Percentiles rank a stretch among this genome's conserved stretches.
phyloP scores from a whole-genome alignment of 2,329 filamentous ascomycete genomes.

The Lecanicillium sp. region DNA sequence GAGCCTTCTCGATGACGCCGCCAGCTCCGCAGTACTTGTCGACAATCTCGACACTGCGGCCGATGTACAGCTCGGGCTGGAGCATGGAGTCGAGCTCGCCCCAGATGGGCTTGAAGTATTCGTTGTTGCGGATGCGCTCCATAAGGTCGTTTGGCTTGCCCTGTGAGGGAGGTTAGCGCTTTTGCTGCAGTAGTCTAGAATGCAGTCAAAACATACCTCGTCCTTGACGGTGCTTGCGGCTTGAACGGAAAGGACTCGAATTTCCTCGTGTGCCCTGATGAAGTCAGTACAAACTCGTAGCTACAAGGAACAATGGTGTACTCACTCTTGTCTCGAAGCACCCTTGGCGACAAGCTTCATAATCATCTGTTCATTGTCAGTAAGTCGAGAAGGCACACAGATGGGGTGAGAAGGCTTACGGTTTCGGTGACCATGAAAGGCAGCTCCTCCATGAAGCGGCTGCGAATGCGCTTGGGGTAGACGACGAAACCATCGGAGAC shows the following conservation, averaged over 20 bases:
- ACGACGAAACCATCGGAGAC: slow-evolving; percentile 64
- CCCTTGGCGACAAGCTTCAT: slow-evolving; percentile 71
- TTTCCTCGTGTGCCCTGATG: slow-evolving; percentile 65
- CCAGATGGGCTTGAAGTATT: slow-evolving; percentile 70
- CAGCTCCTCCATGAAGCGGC: slow-evolving; percentile 64
- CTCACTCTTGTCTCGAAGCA: slow-evolving; percentile 58
- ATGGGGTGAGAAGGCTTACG: no score
- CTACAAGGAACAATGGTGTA: background rate
- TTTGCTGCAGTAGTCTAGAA: background rate
- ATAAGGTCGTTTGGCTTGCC: slow-evolving; percentile 77
- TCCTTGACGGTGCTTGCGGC: slow-evolving; percentile 54
- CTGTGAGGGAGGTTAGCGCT: slow-evolving; percentile 44
- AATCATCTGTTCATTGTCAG: slow-evolving; percentile 59
- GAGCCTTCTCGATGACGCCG: slow-evolving; percentile 28
- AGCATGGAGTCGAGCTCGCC: slow-evolving; percentile 61
- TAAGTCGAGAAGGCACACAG: no score
- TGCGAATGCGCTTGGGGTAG: slow-evolving; percentile 66
- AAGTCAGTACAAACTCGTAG: slow-evolving; percentile 1
- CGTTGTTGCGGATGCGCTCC: slow-evolving; percentile 61
- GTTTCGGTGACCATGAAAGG: slow-evolving; percentile 78
- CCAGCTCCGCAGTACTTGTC: slow-evolving; percentile 34
- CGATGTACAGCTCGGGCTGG: slow-evolving; percentile 47
- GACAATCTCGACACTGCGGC: slow-evolving; percentile 37
- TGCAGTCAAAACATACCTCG: slow-evolving; percentile 18
- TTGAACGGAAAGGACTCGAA: slow-evolving; percentile 74